A percentile compares a stretch with the other conserved stretches of the same genome.
Conservation (phyloP, 352 stramenopile genomes). For the Globisporangium yorkense region DNA sequence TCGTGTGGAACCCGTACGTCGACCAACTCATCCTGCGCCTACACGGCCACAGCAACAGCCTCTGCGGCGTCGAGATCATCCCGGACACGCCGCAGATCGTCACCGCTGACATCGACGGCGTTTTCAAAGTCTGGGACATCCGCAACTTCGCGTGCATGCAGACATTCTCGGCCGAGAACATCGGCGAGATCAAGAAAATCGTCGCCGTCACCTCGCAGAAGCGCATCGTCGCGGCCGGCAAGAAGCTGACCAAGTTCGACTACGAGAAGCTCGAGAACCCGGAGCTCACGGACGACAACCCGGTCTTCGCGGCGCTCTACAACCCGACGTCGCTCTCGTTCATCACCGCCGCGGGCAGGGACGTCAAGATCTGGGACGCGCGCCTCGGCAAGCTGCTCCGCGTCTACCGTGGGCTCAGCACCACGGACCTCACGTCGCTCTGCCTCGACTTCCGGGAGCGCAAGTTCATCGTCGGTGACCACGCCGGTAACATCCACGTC, state of each 20-base stretch:
- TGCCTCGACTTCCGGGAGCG: conserved; percentile 78
- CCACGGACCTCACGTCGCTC: conserved; percentile 68
- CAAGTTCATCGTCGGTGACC: conserved; percentile 85
- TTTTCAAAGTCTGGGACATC: conserved; percentile 90
- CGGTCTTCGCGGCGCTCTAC: conserved; percentile 76
- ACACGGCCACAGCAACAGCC: conserved; percentile 80
- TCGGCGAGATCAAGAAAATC: conserved; percentile 70
- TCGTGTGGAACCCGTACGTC: conserved; percentile 90
- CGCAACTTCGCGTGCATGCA: conserved; percentile 88
- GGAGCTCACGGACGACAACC: conserved; percentile 80
- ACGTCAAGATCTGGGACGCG: conserved; percentile 88
- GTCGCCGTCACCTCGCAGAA: conserved; percentile 65
- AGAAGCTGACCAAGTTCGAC: conserved; percentile 81
- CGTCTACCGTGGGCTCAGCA: conserved; percentile 68
- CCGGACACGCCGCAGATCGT: conserved; percentile 83
- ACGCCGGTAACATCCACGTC: conserved; percentile 71
- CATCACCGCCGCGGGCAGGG: conserved; percentile 65
- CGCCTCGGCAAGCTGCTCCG: conserved; percentile 72
- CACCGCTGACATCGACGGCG: conserved; percentile 74
- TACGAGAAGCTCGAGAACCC: conserved; percentile 86
- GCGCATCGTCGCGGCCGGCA: conserved; percentile 66
- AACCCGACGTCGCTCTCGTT: conserved; percentile 86
- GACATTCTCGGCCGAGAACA: conserved; percentile 75
- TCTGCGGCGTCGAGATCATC: conserved; percentile 85
- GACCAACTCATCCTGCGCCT: conserved; percentile 84